These are phyloP conservation scores for Trichoderma guizhouense DNA, from an alignment of 2,329 filamentous ascomycete species.

Conservation along the genomic window DNA sequence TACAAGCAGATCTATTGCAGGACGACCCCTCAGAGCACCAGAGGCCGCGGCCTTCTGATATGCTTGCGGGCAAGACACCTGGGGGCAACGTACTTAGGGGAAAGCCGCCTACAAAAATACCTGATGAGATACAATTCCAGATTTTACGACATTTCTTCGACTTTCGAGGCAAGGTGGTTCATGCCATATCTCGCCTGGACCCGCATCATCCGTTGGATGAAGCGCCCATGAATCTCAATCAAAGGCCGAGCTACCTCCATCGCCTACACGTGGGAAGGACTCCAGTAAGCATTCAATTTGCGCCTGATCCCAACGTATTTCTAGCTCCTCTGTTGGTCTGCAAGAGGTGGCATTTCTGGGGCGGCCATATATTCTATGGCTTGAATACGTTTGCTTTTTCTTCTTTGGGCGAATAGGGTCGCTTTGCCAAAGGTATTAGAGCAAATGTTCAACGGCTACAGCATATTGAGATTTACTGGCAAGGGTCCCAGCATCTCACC, in stretches of 20 bases:
- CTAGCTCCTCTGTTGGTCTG: slow-evolving; percentile 40
- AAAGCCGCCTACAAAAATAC: background rate
- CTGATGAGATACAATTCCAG: slow-evolving; percentile 26
- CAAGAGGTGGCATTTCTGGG: slow-evolving; percentile 40
- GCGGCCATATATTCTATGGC: slow-evolving; percentile 45
- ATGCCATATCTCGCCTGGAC: slow-evolving; percentile 46
- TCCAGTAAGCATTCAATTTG: slow-evolving; percentile 32
- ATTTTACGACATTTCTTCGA: slow-evolving; percentile 39
- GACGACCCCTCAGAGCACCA: background rate
- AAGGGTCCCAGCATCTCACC: slow-evolving; percentile 35
- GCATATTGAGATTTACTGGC: slow-evolving; percentile 44
- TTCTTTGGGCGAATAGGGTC: slow-evolving; percentile 50
- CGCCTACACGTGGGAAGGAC: slow-evolving; percentile 39
- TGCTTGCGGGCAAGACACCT: background rate
- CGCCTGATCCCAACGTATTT: slow-evolving; percentile 34
- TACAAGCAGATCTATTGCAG: background rate
- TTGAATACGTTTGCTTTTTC: slow-evolving; percentile 50
- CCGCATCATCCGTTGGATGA: slow-evolving; percentile 25
- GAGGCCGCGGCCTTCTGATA: background rate
- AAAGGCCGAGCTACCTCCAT: slow-evolving; percentile 28
- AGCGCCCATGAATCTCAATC: slow-evolving; percentile 18
- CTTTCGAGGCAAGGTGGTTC: slow-evolving; percentile 35
- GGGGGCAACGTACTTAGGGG: background rate
- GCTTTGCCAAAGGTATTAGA: slow-evolving; percentile 44
- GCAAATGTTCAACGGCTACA: slow-evolving; percentile 41